Base-by-base conservation (phyloP, 2,329 filamentous ascomycete species). In the Coleophoma cylindrospora region DNA sequence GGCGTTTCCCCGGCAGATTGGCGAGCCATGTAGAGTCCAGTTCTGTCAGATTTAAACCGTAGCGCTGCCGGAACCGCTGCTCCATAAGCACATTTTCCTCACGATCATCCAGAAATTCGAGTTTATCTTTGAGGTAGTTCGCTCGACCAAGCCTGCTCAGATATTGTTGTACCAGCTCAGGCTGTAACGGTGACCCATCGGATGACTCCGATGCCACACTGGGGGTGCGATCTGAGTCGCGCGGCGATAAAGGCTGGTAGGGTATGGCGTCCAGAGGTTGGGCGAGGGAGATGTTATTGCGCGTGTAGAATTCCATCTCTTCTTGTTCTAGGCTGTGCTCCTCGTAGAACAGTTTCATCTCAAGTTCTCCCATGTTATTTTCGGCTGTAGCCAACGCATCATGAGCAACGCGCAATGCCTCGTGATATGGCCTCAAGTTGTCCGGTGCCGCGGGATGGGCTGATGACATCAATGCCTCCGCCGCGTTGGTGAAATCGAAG, bases 241-340 rank as follows among this genome's bases (percentile, higher is more conserved):
- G 27, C 9, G 27, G 57, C 0, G 58, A 57, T 3, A 57, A 40
- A 15, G 22, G 17, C 12, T 49, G 47, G 37, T 57, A 48, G 12
- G 57, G 40, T 38, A 50, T 51, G 6, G 48, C 27, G 9, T 27
- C 27, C 27, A 6, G 6, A 8, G 50, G 15, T 13, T 34, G 40
- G 11, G 19, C 15, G 7, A 50, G 33, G 11, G 47, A 14, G 12
- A 52, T 47, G 11, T 57, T 48, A 33, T 55, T 47, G 38, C 49
- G 33, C 2, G 44, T 46, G 40, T 58, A 60, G 53, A 57, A 58
- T 17, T 52, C 48, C 8, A 50, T 32, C 50, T 62, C 60, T 40
- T 61, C 56, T 36, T 54, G 40, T 37, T 61, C 57, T 1, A 59
- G 47, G 11, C 55, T 50, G 17, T 52, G 19, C 40, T 58, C 58